phyloP scores from a whole-genome alignment of 805 yeast species.

The Cephaloascus albidus region DNA sequence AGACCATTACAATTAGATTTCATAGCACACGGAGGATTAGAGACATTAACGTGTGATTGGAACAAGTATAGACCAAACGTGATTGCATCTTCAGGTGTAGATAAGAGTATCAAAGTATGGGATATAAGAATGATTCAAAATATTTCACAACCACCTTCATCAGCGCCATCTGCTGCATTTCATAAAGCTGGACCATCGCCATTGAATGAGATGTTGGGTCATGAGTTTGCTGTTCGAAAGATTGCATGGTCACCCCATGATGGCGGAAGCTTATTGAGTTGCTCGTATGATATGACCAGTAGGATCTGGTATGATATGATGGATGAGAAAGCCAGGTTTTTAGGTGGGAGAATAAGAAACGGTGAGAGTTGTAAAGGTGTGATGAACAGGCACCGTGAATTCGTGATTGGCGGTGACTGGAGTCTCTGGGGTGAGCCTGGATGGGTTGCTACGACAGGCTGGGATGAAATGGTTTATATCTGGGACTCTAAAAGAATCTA shows the following conservation, averaged over 20 bases:
- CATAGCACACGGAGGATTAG: conserved; percentile 73
- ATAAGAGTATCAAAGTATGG: conserved; percentile 77
- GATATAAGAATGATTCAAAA: conserved; percentile 64
- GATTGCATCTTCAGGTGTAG: conserved; percentile 89
- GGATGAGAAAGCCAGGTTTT: conserved; percentile 43
- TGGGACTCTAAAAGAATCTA: conserved; percentile 61
- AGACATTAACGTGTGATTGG: conserved; percentile 77
- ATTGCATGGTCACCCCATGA: conserved; percentile 87
- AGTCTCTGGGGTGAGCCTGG: conserved; percentile 95
- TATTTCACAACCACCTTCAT: conserved; percentile 23
- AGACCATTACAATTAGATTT: conserved; percentile 50
- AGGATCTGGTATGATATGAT: conserved; percentile 76
- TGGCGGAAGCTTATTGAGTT: conserved; percentile 57
- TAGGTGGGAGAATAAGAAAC: conserved; percentile 33
- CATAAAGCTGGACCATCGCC: conserved; percentile 56
- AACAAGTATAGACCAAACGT: conserved; percentile 78
- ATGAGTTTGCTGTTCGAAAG: conserved; percentile 79
- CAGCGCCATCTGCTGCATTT: conserved; percentile 25
- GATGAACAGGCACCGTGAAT: conserved; percentile 72
- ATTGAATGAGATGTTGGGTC: conserved; percentile 71
- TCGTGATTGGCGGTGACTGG: conserved; percentile 92
- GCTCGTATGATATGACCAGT: conserved; percentile 90
- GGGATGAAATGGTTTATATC: conserved; percentile 92
- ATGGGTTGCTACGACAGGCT: conserved; percentile 89
- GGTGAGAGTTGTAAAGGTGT: conserved; percentile 45